phyloP scores from a whole-genome alignment of 495 filamentous ascomycete species.

The Penicillium fimorum region DNA sequence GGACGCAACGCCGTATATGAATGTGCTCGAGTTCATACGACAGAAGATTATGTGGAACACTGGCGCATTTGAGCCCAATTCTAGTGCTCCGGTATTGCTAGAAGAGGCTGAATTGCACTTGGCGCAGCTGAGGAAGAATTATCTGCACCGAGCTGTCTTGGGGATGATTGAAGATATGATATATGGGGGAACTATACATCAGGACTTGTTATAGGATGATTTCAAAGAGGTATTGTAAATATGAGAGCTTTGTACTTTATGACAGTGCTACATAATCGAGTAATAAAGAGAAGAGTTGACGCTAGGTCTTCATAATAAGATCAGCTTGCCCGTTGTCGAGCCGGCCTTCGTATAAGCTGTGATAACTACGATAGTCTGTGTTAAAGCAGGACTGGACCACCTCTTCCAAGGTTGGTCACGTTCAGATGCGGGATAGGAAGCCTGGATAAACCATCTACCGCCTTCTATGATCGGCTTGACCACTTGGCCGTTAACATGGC shows the following conservation, averaged over 20 bases:
- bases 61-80: neutral
- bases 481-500: constrained; percentile 33
- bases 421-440: constrained; percentile 27
- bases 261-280: neutral
- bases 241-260: neutral
- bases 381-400: constrained; percentile 33
- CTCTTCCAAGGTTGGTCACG: constrained; percentile 30
- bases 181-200: constrained; percentile 14
- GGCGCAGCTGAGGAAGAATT: constrained; percentile 27
- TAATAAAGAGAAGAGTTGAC: neutral
- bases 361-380: constrained; percentile 30
- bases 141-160: constrained; percentile 32
- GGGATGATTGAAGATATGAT: constrained; percentile 38
- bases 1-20: constrained; percentile 28
- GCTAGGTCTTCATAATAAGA: constrained; percentile 22
- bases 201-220: neutral
- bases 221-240: neutral
- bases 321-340: constrained; percentile 25
- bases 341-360: constrained; percentile 16
- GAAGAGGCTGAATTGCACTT: constrained; percentile 24
- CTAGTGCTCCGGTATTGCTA: neutral
- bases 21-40: constrained; percentile 25
- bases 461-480: constrained; percentile 17
- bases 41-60: constrained; percentile 13
- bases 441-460: constrained; percentile 18